Conservation (phyloP, 73 alveolate species). For the Tetrahymena thermophila region DNA sequence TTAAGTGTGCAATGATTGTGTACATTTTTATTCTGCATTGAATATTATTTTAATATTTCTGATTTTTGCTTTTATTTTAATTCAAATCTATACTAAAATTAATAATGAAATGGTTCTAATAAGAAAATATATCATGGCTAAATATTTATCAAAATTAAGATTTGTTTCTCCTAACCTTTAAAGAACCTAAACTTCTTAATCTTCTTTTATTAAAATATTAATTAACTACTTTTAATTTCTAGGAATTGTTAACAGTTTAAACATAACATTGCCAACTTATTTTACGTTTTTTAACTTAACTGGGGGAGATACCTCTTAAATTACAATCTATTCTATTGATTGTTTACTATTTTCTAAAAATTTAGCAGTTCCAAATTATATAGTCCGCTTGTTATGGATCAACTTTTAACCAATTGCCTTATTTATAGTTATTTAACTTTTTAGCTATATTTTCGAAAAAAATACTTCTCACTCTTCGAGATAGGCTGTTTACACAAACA, state of each 20-base stretch:
- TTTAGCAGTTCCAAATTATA: background rate
- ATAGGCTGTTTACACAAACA: background rate
- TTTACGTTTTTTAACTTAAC: background rate
- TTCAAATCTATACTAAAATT: background rate
- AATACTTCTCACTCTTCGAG: background rate
- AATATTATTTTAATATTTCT: background rate
- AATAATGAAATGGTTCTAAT: background rate
- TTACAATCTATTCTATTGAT: background rate
- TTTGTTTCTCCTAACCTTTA: background rate
- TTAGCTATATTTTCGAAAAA: background rate
- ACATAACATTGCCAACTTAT: background rate
- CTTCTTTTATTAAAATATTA: background rate
- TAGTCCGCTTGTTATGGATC: background rate
- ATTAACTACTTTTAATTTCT: background rate
- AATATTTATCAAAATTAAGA: background rate
- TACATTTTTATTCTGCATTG: background rate
- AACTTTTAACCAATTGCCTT: background rate
- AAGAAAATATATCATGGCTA: background rate
- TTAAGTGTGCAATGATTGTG: background rate
- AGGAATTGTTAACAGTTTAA: background rate
- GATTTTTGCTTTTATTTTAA: background rate
- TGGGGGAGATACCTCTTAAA: background rate
- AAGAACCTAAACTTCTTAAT: background rate
- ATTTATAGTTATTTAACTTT: background rate
- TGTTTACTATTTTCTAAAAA: background rate